Percentiles rank a stretch among this genome's conserved stretches.
Evolutionary conservation across 352 stramenopile species (phyloP).

Genomic region (Pilasporangium apinafurcum): DNA sequence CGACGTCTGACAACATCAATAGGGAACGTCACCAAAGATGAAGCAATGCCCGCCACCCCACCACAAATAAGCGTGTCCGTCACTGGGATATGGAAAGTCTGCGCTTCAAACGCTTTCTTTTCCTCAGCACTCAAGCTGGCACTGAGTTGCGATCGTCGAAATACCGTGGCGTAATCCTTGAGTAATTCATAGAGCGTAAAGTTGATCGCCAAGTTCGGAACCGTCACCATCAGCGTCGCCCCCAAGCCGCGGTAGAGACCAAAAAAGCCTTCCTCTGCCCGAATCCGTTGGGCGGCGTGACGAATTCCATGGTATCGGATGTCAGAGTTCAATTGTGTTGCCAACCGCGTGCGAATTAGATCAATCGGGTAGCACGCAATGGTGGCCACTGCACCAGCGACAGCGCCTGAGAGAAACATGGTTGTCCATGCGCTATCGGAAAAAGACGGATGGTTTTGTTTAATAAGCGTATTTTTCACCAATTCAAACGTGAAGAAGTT

Average conservation of each 20-base stretch:
- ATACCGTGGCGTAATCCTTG: slow-evolving; percentile 85
- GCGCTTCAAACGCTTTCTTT: slow-evolving; percentile 5
- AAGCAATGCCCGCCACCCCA: slow-evolving; percentile 85
- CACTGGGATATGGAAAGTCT: slow-evolving; percentile 31
- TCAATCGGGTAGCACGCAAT: slow-evolving; percentile 96
- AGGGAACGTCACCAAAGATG: slow-evolving; percentile 92
- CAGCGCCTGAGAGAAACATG: slow-evolving; percentile 66
- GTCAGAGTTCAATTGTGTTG: slow-evolving; percentile 89
- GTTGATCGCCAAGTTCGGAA: slow-evolving; percentile 95
- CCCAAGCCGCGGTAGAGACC: slow-evolving; percentile 93
- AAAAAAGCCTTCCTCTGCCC: slow-evolving; percentile 73
- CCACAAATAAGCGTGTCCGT: slow-evolving; percentile 89
- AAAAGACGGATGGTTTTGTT: slow-evolving; percentile 57
- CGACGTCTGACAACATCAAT: slow-evolving; percentile 92
- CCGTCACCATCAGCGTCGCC: slow-evolving; percentile 92
- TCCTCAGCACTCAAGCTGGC: slow-evolving; percentile 19
- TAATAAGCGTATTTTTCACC: slow-evolving; percentile 73
- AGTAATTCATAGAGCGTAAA: slow-evolving; percentile 94
- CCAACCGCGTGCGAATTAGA: slow-evolving; percentile 92
- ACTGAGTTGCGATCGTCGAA: slow-evolving; percentile 43
- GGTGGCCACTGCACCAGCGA: slow-evolving; percentile 68
- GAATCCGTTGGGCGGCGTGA: slow-evolving; percentile 92
- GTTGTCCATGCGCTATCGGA: slow-evolving; percentile 68
- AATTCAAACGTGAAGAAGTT: slow-evolving; percentile 97
- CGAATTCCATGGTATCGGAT: slow-evolving; percentile 88